Evolutionary conservation across 805 yeast genomes (phyloP).

Genomic region (Myxozyma sirexii): DNA sequence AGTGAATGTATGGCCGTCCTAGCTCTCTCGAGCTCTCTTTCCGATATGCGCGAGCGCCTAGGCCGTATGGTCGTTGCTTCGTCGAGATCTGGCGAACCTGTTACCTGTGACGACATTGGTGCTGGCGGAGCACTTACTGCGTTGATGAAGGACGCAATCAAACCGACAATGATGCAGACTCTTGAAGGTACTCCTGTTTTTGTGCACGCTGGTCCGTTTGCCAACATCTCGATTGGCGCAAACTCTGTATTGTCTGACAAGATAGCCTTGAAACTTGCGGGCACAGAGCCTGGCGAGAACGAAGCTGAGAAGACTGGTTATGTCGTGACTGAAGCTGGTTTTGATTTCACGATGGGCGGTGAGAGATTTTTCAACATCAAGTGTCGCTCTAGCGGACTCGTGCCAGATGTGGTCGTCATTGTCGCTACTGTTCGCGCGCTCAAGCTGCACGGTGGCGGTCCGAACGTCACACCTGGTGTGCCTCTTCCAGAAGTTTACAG

Average conservation of each 20-base stretch:
- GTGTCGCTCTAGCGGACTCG: constrained; percentile 85
- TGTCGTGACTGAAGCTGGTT: constrained; percentile 97
- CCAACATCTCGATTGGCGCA: constrained; percentile 96
- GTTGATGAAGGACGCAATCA: constrained; percentile 85
- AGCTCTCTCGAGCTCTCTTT: constrained; percentile 75
- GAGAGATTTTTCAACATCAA: constrained; percentile 95
- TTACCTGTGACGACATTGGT: constrained; percentile 90
- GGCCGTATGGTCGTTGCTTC: constrained; percentile 91
- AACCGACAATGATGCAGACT: constrained; percentile 96
- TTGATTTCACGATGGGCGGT: constrained; percentile 99
- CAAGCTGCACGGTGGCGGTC: constrained; percentile 96
- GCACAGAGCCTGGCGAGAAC: constrained; percentile 53
- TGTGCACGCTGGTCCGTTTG: constrained; percentile 98
- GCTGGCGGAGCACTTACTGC: constrained; percentile 98
- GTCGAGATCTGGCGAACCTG: constrained; percentile 70
- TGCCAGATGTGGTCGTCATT: constrained; percentile 87
- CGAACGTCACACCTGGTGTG: constrained; percentile 94
- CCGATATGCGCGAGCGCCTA: constrained; percentile 83
- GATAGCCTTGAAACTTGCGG: constrained; percentile 90
- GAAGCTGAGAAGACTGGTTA: constrained; percentile 57
- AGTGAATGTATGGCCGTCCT: constrained; percentile 95
- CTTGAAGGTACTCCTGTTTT: constrained; percentile 96
- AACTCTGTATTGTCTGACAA: constrained; percentile 93
- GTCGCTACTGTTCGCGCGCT: constrained; percentile 96
- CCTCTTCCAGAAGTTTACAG: constrained; percentile 79